Base-by-base conservation (phyloP, 1,284 basidiomycete species). In the Boletellus dicymbophilus region DNA sequence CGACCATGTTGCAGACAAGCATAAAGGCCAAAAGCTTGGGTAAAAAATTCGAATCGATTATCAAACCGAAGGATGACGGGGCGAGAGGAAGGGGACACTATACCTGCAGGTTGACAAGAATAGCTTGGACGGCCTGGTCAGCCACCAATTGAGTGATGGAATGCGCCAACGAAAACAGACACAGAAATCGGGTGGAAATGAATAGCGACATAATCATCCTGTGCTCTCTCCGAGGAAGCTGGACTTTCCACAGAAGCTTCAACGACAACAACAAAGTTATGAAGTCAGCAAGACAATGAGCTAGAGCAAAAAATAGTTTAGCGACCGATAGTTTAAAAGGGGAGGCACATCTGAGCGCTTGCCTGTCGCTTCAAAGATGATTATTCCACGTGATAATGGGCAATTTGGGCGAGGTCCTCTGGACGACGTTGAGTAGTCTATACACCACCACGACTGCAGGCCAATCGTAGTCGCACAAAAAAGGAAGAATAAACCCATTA, bases 1-100 rank as follows among this genome's bases (percentile, higher is more conserved):
- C 55, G 13, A 57, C 33, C 37, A 58, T 20, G 43, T 58, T 57
- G 45, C 55, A 58, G 12, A 51, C 18, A 21, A 58, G 40, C 41
- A 56, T 9, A 30, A 55, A 55, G 1, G 9, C 26, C 10, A 21
- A 22, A 18, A 42, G n/a, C 27, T 28, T 42, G 22, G 9, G 7
- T 37, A 15, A 22, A 15, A n/a, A 16, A 3, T 18, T 15, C 13
- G 7, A 23, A 7, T 48, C 3, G 7, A 23, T 33, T 16, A 37
- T 27, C 13, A 12, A 21, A 26, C n/a, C 16, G n/a, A n/a, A 1
- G 18, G 11, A 21, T 12, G 15, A 16, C 20, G 20, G 20, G 12
- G 15, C 12, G 8, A 44, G 3, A 6, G 2, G 13, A 3, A 15
- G 18, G 18, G 33, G 10, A 13, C 3, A 3, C 16, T 25, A 16